Base-by-base conservation (phyloP, 306 rosid genomes). In the Acacia melanoxylon region DNA sequence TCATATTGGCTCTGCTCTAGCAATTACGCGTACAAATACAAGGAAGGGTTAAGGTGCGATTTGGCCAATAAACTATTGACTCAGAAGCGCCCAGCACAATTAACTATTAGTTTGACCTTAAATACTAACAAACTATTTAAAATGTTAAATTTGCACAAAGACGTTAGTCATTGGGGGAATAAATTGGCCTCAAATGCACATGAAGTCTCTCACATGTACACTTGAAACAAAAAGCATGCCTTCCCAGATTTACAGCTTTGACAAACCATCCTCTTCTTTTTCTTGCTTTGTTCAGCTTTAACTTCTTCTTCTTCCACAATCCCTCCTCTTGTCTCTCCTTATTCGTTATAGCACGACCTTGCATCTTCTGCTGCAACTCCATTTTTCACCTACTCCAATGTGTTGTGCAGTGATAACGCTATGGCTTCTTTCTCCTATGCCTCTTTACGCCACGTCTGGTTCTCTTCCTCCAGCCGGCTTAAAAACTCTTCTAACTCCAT, bases 371-470 rank as follows among this genome's bases (percentile, higher is more conserved):
- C 56, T 13, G 51, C 83, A 0, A 24, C 41, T 6, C 78, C 74
- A 52, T 82, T 83, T 68, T 80, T 89, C 86, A 87, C 80, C 71
- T 89, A 88, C 51, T 90, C 94, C 8, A 94, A 78, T 1, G 86
- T 81, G 85, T 84, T 87, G 76, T 83, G 82, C 0, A 95, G 78
- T 3, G 89, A 68, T n/a, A 87, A 44, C 6, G 86, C 90, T 75
- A 76, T 82, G 11, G 85, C 91, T 83, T 89, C 96, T 16, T 80
- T 95, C 54, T 93, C 98, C 17, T 79, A 76, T 3, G 91, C 94
- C 49, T 80, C 68, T 40, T 77, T 89, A 67, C 81, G 87, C 95
- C 97, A 92, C 3, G 81, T 78, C 45, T 74, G 87, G 35, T 89
- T 93, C 76, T 95, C 98, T 8, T 82, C 65, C 68, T 93, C 99